These are phyloP conservation scores for Cystofilobasidium ferigula DNA, from an alignment of 768 basidiomycete species.

Conservation along the genomic window DNA sequence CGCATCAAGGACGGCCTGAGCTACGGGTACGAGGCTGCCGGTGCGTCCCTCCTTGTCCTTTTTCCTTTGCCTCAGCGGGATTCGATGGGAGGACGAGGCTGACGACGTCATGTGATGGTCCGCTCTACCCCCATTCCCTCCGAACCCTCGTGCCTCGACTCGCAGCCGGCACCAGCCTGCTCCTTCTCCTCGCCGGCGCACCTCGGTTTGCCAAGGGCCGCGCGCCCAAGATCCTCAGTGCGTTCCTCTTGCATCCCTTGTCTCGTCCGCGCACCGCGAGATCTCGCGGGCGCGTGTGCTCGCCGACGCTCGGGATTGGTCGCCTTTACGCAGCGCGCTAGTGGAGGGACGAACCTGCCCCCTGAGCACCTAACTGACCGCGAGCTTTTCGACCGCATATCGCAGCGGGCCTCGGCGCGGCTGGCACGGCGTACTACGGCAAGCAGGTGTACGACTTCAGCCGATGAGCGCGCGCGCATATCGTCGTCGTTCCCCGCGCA, in stretches of 20 bases:
- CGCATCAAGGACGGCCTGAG: constrained; percentile 37
- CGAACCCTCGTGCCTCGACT: background rate
- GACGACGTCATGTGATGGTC: background rate
- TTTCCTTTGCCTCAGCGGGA: background rate
- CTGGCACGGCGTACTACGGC: constrained; percentile 21
- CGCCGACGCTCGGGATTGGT: too few species aligned
- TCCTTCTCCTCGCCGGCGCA: background rate
- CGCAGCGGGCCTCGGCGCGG: constrained; percentile 18
- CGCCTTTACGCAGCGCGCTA: too few species aligned
- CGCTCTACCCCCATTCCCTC: background rate
- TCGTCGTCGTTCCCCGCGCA: too few species aligned
- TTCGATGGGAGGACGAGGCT: background rate
- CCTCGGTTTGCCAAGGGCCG: constrained; percentile 7
- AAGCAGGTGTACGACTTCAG: constrained; percentile 22
- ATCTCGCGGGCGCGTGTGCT: too few species aligned
- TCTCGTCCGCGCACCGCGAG: too few species aligned
- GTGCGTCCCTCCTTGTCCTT: constrained; percentile 28
- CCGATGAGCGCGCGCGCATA: background rate
- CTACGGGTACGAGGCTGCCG: constrained; percentile 37
- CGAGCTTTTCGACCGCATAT: background rate
- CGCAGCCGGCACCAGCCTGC: constrained; percentile 12
- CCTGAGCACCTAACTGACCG: background rate
- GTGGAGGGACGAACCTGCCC: background rate
- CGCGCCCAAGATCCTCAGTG: constrained; percentile 15
- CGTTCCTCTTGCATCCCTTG: background rate